A percentile compares a stretch with the other conserved stretches of the same genome.
These are phyloP conservation scores for Pseudevernia furfuracea DNA, from an alignment of 495 filamentous ascomycete species.

Conservation along the genomic window DNA sequence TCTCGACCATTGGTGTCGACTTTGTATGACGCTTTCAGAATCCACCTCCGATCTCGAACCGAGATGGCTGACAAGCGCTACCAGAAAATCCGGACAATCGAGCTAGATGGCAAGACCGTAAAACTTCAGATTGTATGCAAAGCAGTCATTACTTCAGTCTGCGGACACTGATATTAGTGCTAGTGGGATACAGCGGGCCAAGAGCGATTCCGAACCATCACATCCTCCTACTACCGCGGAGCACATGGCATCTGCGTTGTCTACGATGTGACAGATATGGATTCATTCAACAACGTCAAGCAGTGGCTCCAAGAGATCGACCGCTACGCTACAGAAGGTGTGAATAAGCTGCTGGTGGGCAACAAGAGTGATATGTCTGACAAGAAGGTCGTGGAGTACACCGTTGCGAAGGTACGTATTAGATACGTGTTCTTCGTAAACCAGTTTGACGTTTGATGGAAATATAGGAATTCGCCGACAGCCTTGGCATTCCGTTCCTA, in stretches of 20 bases:
- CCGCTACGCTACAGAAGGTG: slow-evolving; percentile 95
- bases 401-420: slow-evolving; percentile 82
- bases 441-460: slow-evolving; percentile 1
- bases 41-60: not conserved
- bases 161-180: slow-evolving; percentile 3
- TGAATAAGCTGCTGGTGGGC: slow-evolving; percentile 97
- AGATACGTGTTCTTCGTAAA: too few relatives aligned
- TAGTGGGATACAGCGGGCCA: slow-evolving; percentile 99
- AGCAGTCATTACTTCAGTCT: not conserved
- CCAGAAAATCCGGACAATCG: slow-evolving; percentile 99
- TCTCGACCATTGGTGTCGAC: slow-evolving; percentile 98
- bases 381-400: slow-evolving; percentile 99
- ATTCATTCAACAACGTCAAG: slow-evolving; percentile 99
- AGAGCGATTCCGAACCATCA: slow-evolving; percentile 99
- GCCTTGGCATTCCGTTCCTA: slow-evolving; percentile 97
- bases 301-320: slow-evolving; percentile 99
- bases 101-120: slow-evolving; percentile 98
- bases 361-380: slow-evolving; percentile 99
- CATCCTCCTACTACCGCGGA: slow-evolving; percentile 97
- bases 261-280: slow-evolving; percentile 99
- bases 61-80: slow-evolving; percentile 26
- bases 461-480: slow-evolving; percentile 91
- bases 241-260: slow-evolving; percentile 99
- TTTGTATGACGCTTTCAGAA: slow-evolving; percentile 61
- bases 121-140: slow-evolving; percentile 93